Evolutionary conservation across 495 filamentous ascomycete species (phyloP), one percentile per base, ranked within the genome.

Genomic region (Daldinia concentrica): DNA sequence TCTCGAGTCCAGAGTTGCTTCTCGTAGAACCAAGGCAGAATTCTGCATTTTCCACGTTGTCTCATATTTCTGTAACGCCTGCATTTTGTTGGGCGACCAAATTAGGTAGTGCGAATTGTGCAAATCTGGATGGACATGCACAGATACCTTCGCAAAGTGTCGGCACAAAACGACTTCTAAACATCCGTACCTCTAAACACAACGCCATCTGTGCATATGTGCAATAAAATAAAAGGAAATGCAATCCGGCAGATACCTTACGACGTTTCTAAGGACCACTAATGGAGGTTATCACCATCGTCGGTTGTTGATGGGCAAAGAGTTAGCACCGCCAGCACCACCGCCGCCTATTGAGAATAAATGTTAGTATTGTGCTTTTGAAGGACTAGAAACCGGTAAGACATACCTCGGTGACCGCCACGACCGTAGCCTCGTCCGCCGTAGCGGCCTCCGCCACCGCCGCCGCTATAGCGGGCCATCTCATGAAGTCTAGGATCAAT

Each of bases 401-500:
- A 75, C 77, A 17, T 74, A 80, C 91, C 89, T 73, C 90, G 84
- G 76, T 90, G 83, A 69, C 92, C 88, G 43, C 87, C 87, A 68
- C 90, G 84, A 48, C 90, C 81, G 76, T 86, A 84, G 61, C 91
- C 85, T 68, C 76, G 70, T 64, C 76, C 75, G 68, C 91, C 88
- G 68, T 87, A 86, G 62, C 89, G 86, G 72, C 89, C 82, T 76
- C 91, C 86, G 68, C 91, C 92, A 71, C 95, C 94, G 58, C 94
- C 93, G 67, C 94, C 93, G 77, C 92, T 85, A 81, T 93, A 97
- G 79, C 95, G 92, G 62, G 90, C 90, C 95, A 98, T 98, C 85
- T 99, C 95, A 66, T 89, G 87, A 65, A 99, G 91, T 82, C 92
- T 89, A 75, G 95, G 95, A 77, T 98, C 96, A 81, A 99, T 93